Conservation (phyloP, 805 yeast genomes). For the Candida dajiaensis region DNA sequence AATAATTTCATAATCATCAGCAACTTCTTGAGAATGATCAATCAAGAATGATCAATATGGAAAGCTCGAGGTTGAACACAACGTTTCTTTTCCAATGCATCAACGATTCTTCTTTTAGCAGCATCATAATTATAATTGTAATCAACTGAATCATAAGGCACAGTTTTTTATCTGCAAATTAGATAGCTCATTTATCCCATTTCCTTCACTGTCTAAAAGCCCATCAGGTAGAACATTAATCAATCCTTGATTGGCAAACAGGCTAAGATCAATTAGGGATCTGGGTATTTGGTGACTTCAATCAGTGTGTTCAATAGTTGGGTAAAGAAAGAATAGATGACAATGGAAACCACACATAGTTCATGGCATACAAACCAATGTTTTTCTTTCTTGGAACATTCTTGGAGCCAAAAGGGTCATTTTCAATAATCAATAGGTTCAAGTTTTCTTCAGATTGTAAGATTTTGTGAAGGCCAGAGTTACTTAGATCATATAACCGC, state of each 20-base stretch:
- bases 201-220: constrained; percentile 66
- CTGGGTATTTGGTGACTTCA: constrained; percentile 85
- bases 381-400: constrained; percentile 71
- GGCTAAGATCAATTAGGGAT: constrained; percentile 89
- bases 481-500: constrained; percentile 91
- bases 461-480: constrained; percentile 85
- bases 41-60: constrained; percentile 78
- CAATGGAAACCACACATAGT: constrained; percentile 91
- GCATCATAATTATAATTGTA: constrained; percentile 92
- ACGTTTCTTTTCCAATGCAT: constrained; percentile 38
- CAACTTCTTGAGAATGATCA: constrained; percentile 83
- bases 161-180: constrained; percentile 94
- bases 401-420: constrained; percentile 58
- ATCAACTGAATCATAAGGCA: constrained; percentile 75
- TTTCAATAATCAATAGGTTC: constrained; percentile 82
- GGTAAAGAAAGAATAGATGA: constrained; percentile 88
- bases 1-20: constrained; percentile 86
- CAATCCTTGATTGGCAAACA: constrained; percentile 72
- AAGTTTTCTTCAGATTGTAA: constrained; percentile 69
- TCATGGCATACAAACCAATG: constrained; percentile 92
- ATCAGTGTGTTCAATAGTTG: constrained; percentile 83
- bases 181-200: constrained; percentile 94
- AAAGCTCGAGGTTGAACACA: constrained; percentile 55
- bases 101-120: constrained; percentile 77
- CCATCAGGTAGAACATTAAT: too few relatives aligned